Evolutionary conservation across 169 alveolate species (phyloP).

Genomic region (Babesia ovis): DNA sequence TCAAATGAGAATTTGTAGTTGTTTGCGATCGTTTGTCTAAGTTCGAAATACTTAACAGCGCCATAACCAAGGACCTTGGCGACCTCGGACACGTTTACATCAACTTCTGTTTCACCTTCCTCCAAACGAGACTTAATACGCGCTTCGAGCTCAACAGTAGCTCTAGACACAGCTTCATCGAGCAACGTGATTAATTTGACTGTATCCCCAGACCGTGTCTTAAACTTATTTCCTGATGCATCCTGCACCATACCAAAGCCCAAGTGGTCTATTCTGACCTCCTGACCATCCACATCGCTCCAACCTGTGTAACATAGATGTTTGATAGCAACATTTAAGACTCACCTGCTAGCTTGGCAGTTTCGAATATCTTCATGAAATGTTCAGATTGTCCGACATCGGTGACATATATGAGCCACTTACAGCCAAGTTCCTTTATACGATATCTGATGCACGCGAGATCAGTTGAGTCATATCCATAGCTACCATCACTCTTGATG

Average conservation of each 20-base stretch:
- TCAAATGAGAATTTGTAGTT: constrained; percentile 95
- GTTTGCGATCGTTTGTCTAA: constrained; percentile 92
- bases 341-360: constrained; percentile 88
- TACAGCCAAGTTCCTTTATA: constrained; percentile 73
- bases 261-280: constrained; percentile 89
- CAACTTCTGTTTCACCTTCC: constrained; percentile 59
- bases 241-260: constrained; percentile 96
- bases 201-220: constrained; percentile 94
- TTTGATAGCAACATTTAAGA: too few relatives aligned
- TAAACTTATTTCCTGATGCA: constrained; percentile 93
- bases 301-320: constrained; percentile 57
- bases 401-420: constrained; percentile 93
- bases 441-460: constrained; percentile 91
- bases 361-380: constrained; percentile 91
- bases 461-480: constrained; percentile 98
- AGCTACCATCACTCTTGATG: constrained; percentile 98
- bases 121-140: constrained; percentile 74
- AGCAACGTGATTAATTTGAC: constrained; percentile 91
- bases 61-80: constrained; percentile 92
- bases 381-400: constrained; percentile 95
- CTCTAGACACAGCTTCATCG: constrained; percentile 95
- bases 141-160: constrained; percentile 86
- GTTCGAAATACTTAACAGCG: constrained; percentile 97
- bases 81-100: constrained; percentile 29
- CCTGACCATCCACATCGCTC: constrained; percentile 76